These are phyloP conservation scores for Solanum sparsipilum DNA, from an alignment of 257 asterid species.

Conservation along the genomic window DNA sequence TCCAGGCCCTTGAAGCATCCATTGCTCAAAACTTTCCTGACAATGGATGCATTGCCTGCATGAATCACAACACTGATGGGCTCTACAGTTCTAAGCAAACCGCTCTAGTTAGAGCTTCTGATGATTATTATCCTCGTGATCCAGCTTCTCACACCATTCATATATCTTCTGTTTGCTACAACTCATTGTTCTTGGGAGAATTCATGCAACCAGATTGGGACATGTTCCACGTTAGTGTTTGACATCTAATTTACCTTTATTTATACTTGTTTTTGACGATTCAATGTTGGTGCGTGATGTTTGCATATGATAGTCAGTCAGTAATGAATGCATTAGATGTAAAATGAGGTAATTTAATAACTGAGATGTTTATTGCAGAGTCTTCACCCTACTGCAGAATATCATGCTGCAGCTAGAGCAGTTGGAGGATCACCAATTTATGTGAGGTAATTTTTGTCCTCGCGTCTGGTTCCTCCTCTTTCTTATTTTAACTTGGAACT, in stretches of 20 bases:
- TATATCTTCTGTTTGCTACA: conserved; percentile 81
- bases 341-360: neutral
- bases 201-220: conserved; percentile 98
- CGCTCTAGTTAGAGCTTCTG: conserved; percentile 85
- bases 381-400: conserved; percentile 88
- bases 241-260: neutral
- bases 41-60: conserved; percentile 88
- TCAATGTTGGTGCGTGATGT: neutral
- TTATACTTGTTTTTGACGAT: neutral
- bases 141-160: conserved; percentile 97
- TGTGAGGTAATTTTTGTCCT: conserved; percentile 41
- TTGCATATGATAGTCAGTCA: neutral
- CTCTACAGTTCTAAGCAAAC: conserved; percentile 74
- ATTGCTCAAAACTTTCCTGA: conserved; percentile 67
- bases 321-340: neutral
- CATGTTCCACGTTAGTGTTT: conserved; percentile 79
- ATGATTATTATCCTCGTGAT: conserved; percentile 85
- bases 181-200: conserved; percentile 76
- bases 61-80: conserved; percentile 96
- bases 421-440: conserved; percentile 54
- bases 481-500: neutral
- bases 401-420: conserved; percentile 97
- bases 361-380: conserved; percentile 36
- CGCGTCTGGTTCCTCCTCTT: neutral
- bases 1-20: conserved; percentile 93